Evolutionary conservation across 441 rosid species (phyloP), one percentile per base, ranked within the genome.

Genomic region (Cnidoscolus chayamansa): DNA sequence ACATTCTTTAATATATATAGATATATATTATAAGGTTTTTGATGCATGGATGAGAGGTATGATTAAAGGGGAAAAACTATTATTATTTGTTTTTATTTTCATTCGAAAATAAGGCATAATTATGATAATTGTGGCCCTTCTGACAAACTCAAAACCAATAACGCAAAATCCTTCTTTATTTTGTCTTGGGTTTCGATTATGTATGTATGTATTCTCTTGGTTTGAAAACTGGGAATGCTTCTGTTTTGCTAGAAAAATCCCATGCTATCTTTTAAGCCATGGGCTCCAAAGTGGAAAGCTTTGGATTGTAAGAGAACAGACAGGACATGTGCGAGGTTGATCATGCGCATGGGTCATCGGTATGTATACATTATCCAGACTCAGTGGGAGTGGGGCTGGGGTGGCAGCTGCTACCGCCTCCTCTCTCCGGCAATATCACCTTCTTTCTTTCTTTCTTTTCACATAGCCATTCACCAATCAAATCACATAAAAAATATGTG

Each of bases 321-420:
- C 84, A 82, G 25, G 53, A 50, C 88, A 85, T 83, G 88, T 85
- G 85, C 73, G 3, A 59, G 57, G 63, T 71, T 64, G 73, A 67
- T 78, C 70, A 80, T 76, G 78, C 74, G 69, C 71, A 58, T 60
- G 72, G 67, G 65, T 58, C 70, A 57, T 9, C 32, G 20, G 47
- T 71, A 59, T 47, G 17, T 70, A 64, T 65, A 25, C 25, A 25
- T 25, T 10, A n/a, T n/a, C 40, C 40, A 35, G 40, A 35, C 40
- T 35, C 45, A 40, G 7, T 10, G n/a, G 61, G 4, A 20, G 71
- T 74, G 71, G 77, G 71, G 67, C 58, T 65, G 56, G 10, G 31
- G 2, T 20, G 45, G 45, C 45, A 70, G 72, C 72, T 74, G 61
- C 2, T 48, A 12, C 60, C 19, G 16, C 20, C 12, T 68, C 51